Conservation (phyloP, 306 rosid species). For the Cicer cuneatum region DNA sequence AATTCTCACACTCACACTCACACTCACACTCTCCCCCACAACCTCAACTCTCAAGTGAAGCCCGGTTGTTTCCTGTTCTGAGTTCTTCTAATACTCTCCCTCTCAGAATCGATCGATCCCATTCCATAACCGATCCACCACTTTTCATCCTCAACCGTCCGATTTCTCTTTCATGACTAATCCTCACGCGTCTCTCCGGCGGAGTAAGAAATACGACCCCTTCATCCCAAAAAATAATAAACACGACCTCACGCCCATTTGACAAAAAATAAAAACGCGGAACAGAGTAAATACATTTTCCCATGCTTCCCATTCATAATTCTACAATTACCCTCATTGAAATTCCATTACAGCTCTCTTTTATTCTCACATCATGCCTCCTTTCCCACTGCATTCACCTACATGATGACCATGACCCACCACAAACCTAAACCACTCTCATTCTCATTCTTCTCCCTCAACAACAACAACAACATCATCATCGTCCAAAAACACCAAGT, state of each 20-base stretch:
- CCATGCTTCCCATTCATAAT: constrained; percentile 10
- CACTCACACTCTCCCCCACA: background rate
- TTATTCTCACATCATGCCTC: constrained; percentile 43
- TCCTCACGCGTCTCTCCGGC: constrained; percentile 45
- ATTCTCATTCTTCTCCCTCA: background rate
- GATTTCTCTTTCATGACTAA: constrained; percentile 49
- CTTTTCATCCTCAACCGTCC: constrained; percentile 57
- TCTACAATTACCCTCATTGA: constrained; percentile 31
- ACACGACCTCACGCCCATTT: background rate
- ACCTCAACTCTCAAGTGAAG: constrained; percentile 32
- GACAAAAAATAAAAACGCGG: background rate
- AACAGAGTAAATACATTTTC: background rate
- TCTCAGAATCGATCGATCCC: constrained; percentile 24
- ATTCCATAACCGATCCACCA: constrained; percentile 41
- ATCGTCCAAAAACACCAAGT: background rate
- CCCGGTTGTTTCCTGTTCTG: constrained; percentile 33
- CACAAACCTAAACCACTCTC: constrained; percentile 1
- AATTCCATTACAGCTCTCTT: background rate
- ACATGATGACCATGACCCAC: constrained; percentile 49
- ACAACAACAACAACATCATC: background rate
- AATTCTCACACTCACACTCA: background rate
- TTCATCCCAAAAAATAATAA: too few species aligned
- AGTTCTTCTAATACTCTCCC: background rate
- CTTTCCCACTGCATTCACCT: constrained; percentile 45
- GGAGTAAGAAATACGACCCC: background rate